phyloP scores from a whole-genome alignment of 306 rosid species.

The Quercus cerris region DNA sequence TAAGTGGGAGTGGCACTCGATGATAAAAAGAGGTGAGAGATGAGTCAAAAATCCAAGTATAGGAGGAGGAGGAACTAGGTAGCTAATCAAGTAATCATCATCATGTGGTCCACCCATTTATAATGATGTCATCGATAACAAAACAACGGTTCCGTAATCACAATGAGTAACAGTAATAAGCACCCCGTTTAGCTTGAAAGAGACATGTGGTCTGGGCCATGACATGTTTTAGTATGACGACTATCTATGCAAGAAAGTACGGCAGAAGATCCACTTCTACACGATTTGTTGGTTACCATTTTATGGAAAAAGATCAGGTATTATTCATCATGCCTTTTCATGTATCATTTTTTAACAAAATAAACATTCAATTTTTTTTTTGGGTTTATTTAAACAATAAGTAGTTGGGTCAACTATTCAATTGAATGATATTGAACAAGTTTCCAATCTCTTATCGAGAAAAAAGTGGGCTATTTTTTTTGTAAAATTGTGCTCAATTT shows the following conservation, averaged over 20 bases:
- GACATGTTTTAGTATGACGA: not conserved
- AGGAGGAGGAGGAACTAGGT: too few species aligned
- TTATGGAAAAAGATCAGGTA: not conserved
- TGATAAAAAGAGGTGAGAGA: not conserved
- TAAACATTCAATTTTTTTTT: too few species aligned
- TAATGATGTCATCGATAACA: not conserved
- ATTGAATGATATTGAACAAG: too few species aligned
- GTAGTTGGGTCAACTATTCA: too few species aligned
- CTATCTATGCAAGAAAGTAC: not conserved
- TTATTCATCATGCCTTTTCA: not conserved
- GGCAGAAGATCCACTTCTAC: not conserved
- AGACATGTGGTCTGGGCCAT: not conserved
- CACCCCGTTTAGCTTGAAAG: not conserved
- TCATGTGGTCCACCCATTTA: not conserved
- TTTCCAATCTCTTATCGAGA: too few species aligned
- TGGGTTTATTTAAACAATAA: too few species aligned
- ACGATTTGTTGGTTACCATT: not conserved
- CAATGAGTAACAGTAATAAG: not conserved
- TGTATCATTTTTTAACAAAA: not conserved
- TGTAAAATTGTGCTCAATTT: too few species aligned
- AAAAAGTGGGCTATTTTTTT: too few species aligned
- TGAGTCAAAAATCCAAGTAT: not conserved
- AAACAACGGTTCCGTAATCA: not conserved
- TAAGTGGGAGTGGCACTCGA: not conserved
- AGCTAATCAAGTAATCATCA: not conserved